Evolutionary conservation across 768 basidiomycete genomes (phyloP), one percentile per base, ranked within the genome.

Genomic region (Mycena sanguinolenta): DNA sequence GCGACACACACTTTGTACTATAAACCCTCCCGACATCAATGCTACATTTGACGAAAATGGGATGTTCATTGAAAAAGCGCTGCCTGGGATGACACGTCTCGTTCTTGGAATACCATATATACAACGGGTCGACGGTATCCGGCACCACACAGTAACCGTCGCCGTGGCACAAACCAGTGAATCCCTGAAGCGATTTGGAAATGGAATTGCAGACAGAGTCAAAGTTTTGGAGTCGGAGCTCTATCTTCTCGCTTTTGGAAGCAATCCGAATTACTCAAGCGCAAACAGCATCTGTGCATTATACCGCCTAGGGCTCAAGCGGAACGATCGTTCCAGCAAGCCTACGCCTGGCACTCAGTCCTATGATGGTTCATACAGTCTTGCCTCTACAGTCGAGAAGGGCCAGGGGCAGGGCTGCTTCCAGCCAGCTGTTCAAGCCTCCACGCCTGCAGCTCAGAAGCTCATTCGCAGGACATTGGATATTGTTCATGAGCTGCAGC

Each of bases 401-500:
- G 60, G 42, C 21, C 23, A 49, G 28, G 60, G 44, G 12, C 42
- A 38, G 27, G 60, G 44, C 6, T 32, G 36, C 44, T 61, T 61
- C n/a, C 32, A 42, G 28, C 60, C 60, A 8, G 60, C 60, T 6
- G 60, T 61, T 5, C 60, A 61, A 50, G 32, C 14, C 21, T 39
- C 60, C 14, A 61, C 60, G 3, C 60, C 60, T 30, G 2, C 23
- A 13, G 60, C 60, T 16, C 28, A n/a, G 16, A n/a, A 10, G 14
- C 44, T 46, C 2, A 61, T 61, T 13, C 16, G 46, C 0, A 2
- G n/a, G 6, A n/a, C 44, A 17, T 23, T 61, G 44, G 5, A 32
- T 19, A 28, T 34, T 10, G 16, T 61, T 21, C 65, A 66, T 17
- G 32, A 50, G 32, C 34, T 66, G 8, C 65, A 66, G 27, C 65